phyloP scores from a whole-genome alignment of 208 protist genomes.

The Acanthamoeba sp. region DNA sequence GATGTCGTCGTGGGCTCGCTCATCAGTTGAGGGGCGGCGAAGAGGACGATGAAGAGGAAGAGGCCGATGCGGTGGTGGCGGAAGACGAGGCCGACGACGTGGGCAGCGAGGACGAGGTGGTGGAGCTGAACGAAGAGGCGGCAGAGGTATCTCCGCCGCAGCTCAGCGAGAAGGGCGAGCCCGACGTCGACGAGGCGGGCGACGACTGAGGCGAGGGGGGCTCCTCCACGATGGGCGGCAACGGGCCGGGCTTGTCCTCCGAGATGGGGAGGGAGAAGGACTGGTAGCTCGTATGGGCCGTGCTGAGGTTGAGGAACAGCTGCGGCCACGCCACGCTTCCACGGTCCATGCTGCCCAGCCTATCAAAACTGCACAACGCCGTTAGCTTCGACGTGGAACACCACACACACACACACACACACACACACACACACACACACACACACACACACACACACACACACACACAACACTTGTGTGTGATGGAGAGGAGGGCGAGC shows the following conservation, averaged over 20 bases:
- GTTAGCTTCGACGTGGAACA: too few species aligned
- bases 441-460: too few species aligned
- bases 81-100: too few species aligned
- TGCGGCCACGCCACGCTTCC: slow-evolving; percentile 39
- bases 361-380: neutral
- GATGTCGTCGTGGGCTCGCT: too few species aligned
- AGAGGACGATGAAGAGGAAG: neutral
- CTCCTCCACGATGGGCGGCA: neutral
- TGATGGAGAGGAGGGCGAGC: neutral
- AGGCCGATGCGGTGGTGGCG: neutral
- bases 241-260: neutral
- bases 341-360: slow-evolving; percentile 16
- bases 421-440: too few species aligned
- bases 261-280: slow-evolving; percentile 41
- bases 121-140: neutral
- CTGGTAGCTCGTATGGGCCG: slow-evolving; percentile 28
- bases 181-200: neutral
- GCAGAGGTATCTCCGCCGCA: neutral
- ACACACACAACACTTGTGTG: neutral
- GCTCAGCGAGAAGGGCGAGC: neutral
- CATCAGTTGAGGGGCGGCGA: neutral
- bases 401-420: too few species aligned
- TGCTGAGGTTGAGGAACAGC: slow-evolving; percentile 57
- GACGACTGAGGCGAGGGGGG: neutral
- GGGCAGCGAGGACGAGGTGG: too few species aligned